Evolutionary conservation across 257 asterid genomes (phyloP).

Genomic region (Gentiana straminea): DNA sequence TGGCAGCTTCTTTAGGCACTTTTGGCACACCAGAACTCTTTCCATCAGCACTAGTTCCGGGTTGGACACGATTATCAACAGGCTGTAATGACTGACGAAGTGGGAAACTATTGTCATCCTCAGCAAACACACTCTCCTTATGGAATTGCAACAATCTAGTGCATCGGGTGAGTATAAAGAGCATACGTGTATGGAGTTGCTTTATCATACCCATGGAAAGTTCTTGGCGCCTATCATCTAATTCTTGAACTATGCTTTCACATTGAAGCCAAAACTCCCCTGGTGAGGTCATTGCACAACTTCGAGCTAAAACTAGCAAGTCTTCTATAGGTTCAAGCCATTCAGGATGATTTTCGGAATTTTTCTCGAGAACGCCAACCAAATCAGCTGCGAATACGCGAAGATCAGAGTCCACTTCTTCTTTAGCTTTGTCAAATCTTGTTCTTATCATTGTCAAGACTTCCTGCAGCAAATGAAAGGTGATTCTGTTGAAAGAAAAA

Average conservation of each 20-base stretch:
- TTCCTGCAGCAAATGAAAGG: constrained; percentile 39
- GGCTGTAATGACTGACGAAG: constrained; percentile 85
- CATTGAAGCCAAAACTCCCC: constrained; percentile 68
- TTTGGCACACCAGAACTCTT: constrained; percentile 35
- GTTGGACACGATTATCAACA: constrained; percentile 41
- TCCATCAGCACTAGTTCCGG: constrained; percentile 29
- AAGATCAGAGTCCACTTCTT: constrained; percentile 70
- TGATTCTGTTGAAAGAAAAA: constrained; percentile 7
- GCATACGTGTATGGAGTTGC: constrained; percentile 76
- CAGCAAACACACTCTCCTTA: constrained; percentile 74
- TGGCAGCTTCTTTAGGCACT: constrained; percentile 27
- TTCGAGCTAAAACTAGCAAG: constrained; percentile 57
- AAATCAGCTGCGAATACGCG: constrained; percentile 59
- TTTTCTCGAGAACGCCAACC: constrained; percentile 42
- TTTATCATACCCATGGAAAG: constrained; percentile 61
- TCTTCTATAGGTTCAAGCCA: constrained; percentile 51
- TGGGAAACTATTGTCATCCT: constrained; percentile 60
- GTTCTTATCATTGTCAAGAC: constrained; percentile 70
- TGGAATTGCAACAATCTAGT: constrained; percentile 85
- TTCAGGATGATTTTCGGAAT: constrained; percentile 36
- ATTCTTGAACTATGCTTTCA: constrained; percentile 77
- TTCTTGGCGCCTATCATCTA: constrained; percentile 67
- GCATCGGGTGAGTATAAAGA: constrained; percentile 90
- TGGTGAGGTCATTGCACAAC: constrained; percentile 59
- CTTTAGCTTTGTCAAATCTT: constrained; percentile 84